These are phyloP conservation scores for Sporormia fimetaria DNA, from an alignment of 495 filamentous ascomycete species.

Conservation along the genomic window DNA sequence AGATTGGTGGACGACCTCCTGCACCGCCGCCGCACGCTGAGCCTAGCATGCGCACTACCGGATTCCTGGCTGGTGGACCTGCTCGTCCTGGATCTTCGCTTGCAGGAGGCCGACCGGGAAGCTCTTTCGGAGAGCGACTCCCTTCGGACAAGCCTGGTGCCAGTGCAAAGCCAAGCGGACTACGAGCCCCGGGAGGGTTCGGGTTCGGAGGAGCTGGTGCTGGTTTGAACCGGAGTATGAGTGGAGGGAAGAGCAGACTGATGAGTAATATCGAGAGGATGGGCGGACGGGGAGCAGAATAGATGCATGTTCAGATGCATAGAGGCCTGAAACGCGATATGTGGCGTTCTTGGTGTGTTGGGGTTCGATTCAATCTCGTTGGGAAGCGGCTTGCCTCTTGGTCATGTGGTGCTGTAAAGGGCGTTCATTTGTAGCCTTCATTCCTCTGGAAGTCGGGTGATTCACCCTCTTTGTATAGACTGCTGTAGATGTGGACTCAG, in stretches of 20 bases:
- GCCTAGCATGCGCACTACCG: neutral
- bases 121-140: slow-evolving; percentile 11
- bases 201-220: slow-evolving; percentile 4
- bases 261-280: slow-evolving; percentile 26
- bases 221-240: slow-evolving; percentile 11
- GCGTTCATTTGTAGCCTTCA: no score
- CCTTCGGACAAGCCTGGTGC: slow-evolving; percentile 4
- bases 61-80: neutral
- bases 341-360: no score
- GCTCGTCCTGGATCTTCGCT: slow-evolving; percentile 12
- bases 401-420: no score
- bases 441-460: no score
- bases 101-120: slow-evolving; percentile 5
- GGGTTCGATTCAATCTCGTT: no score
- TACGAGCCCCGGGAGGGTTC: slow-evolving; percentile 20
- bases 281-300: slow-evolving; percentile 7
- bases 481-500: no score
- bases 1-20: slow-evolving; percentile 1
- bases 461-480: no score
- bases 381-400: no score
- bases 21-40: neutral
- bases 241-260: slow-evolving; percentile 20
- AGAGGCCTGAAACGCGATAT: no score
- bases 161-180: slow-evolving; percentile 14
- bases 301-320: neutral